Percentiles rank a stretch among this genome's conserved stretches.
These are phyloP conservation scores for Scenedesmus sp. DNA, from an alignment of 163 green algal species.

Conservation along the genomic window DNA sequence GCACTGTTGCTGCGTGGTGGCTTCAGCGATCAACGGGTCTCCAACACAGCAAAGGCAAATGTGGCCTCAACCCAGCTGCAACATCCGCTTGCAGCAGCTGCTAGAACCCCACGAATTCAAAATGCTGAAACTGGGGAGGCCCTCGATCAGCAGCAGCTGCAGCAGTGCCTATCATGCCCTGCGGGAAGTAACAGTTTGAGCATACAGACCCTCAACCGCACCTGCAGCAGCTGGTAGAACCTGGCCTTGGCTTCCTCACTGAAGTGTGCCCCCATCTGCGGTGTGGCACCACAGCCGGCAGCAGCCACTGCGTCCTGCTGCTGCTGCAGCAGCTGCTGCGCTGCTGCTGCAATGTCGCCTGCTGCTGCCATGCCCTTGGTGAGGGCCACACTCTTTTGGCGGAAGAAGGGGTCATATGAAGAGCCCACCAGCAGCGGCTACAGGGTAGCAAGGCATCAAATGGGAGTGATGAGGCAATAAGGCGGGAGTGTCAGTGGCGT, in stretches of 20 bases:
- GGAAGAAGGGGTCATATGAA: conserved; percentile 28
- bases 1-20: no score
- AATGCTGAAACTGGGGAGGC: neutral
- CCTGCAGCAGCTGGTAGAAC: conserved; percentile 51
- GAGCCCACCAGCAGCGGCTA: conserved; percentile 5
- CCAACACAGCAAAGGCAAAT: neutral
- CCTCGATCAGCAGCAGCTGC: neutral
- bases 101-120: neutral
- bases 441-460: neutral
- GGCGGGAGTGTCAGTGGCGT: neutral
- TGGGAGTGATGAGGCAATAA: neutral
- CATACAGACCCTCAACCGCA: neutral
- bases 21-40: no score
- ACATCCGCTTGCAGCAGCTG: neutral
- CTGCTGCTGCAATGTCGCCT: conserved; percentile 28
- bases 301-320: conserved; percentile 20
- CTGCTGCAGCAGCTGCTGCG: conserved; percentile 6
- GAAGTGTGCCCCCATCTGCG: neutral
- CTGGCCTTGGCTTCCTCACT: neutral
- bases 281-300: neutral
- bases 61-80: neutral
- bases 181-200: no score
- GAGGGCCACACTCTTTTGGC: conserved; percentile 53
- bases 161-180: neutral
- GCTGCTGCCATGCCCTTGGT: conserved; percentile 47